Evolutionary conservation across 371 early-diverging fungal genomes (phyloP).

Genomic region (Funneliformis caledonium): DNA sequence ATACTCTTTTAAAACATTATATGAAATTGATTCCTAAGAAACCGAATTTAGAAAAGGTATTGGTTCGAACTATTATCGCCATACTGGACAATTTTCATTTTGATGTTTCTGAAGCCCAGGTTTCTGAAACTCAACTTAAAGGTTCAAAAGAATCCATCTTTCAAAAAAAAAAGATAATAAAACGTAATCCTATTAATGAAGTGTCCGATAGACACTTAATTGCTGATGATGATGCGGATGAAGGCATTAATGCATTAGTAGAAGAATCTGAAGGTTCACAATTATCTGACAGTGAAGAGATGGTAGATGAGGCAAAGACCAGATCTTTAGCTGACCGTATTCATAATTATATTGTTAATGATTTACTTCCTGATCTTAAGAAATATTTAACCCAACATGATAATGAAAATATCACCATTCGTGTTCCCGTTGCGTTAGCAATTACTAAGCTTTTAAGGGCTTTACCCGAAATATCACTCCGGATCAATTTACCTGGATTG

Average conservation of each 20-base stretch:
- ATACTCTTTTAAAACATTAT: constrained; percentile 72
- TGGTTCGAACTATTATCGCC: constrained; percentile 78
- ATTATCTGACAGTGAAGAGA: constrained; percentile 44
- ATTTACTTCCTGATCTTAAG: constrained; percentile 82
- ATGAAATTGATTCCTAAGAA: constrained; percentile 67
- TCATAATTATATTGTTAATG: constrained; percentile 68
- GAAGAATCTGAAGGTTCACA: constrained; percentile 40
- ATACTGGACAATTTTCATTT: constrained; percentile 92
- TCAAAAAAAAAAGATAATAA: background rate
- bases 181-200: constrained; percentile 48
- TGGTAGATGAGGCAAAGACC: constrained; percentile 44
- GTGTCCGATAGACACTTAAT: constrained; percentile 45
- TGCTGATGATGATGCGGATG: constrained; percentile 48
- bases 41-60: constrained; percentile 72
- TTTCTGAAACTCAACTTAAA: constrained; percentile 45
- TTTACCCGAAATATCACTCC: constrained; percentile 77
- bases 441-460: constrained; percentile 80
- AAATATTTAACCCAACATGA: constrained; percentile 67
- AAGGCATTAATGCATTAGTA: constrained; percentile 41
- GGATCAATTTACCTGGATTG: constrained; percentile 81
- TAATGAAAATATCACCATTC: constrained; percentile 73
- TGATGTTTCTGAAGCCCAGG: constrained; percentile 65
- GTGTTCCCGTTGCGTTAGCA: constrained; percentile 89
- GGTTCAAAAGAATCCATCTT: constrained; percentile 42
- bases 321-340: constrained; percentile 58